These are phyloP conservation scores for Clavariopsis aquatica DNA, from an alignment of 495 filamentous ascomycete genomes.

Conservation along the genomic window DNA sequence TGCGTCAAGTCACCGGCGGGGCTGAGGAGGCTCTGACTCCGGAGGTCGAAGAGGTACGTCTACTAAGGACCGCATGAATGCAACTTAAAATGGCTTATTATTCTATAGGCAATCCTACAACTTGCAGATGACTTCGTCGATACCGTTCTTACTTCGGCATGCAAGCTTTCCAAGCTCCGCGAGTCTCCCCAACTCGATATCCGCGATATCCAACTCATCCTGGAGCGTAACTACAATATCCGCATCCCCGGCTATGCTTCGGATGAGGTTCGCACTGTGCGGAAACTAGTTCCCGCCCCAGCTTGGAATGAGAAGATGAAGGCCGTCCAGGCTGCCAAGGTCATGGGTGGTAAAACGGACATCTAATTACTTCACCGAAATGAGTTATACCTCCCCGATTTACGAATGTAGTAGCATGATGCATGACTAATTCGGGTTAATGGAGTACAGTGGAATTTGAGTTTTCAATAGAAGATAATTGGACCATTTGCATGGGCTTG, in stretches of 20 bases:
- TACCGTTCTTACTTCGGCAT: conserved; percentile 79
- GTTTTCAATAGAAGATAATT: background rate
- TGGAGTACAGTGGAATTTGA: background rate
- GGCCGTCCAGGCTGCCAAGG: conserved; percentile 88
- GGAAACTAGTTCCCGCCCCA: conserved; percentile 82
- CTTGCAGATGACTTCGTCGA: conserved; percentile 96
- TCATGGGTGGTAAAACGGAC: conserved; percentile 46
- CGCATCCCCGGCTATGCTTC: conserved; percentile 91
- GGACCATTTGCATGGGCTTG: background rate
- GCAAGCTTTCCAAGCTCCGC: conserved; percentile 87
- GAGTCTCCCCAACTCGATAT: conserved; percentile 86
- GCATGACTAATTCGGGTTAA: background rate
- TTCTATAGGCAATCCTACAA: conserved; percentile 71
- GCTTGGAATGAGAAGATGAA: conserved; percentile 96
- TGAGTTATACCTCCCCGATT: background rate
- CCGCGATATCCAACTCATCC: conserved; percentile 88
- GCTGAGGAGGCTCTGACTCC: conserved; percentile 71
- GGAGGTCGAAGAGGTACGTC: conserved; percentile 88
- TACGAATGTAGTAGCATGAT: background rate
- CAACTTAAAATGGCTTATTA: background rate
- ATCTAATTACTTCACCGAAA: conserved; percentile 17
- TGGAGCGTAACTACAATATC: conserved; percentile 98
- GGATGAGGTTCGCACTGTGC: conserved; percentile 90
- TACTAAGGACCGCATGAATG: conserved; percentile 4
- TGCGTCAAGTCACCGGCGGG: conserved; percentile 87